Base-by-base conservation (phyloP, 345 rosid genomes). In the Populus euphratica region DNA sequence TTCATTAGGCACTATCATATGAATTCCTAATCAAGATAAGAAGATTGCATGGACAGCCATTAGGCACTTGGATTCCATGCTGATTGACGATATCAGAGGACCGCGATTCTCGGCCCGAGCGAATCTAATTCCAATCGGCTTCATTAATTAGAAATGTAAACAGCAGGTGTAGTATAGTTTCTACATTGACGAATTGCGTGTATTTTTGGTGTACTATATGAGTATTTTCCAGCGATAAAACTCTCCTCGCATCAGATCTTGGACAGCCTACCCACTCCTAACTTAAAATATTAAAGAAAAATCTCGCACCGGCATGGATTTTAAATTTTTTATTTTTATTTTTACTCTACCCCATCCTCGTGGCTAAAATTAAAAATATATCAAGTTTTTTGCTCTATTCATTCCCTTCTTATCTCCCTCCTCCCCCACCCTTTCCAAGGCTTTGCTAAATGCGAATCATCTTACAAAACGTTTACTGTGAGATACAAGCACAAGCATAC, bases 21-120 rank as follows among this genome's bases (percentile, higher is more conserved):
- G 36, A 62, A 4, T 25, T 29, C 12, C 18, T 20, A 36, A 31
- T 35, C 43, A 67, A 66, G 31, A 65, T 4, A 74, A 43, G 52
- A 63, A 47, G 52, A 44, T 56, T 70, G 25, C 75, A 52, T 33
- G 8, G 65, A 38, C 47, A 72, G 18, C 75, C 29, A 43, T 13
- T 0, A 33, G 5, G 36, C 36, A 43, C 52, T 61, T 36, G 68
- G 76, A 61, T 62, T 4, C n/a, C 20, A 20, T 27, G 18, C 52
- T 54, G 56, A 69, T 18, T 69, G 31, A 27, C 68, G 38, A 56
- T 12, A 76, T 54, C 23, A 25, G 16, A 38, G 68, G 73, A 39
- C 68, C 79, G 73, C 21, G 73, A 76, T 69, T 76, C 66, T 2
- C 73, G 73, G 59, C 23, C 38, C 25, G 29, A 39, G 39, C 63